Percentiles rank a stretch among this genome's conserved stretches.
These are phyloP conservation scores for Exophiala sideris DNA, from an alignment of 2,329 filamentous ascomycete species.

Conservation along the genomic window DNA sequence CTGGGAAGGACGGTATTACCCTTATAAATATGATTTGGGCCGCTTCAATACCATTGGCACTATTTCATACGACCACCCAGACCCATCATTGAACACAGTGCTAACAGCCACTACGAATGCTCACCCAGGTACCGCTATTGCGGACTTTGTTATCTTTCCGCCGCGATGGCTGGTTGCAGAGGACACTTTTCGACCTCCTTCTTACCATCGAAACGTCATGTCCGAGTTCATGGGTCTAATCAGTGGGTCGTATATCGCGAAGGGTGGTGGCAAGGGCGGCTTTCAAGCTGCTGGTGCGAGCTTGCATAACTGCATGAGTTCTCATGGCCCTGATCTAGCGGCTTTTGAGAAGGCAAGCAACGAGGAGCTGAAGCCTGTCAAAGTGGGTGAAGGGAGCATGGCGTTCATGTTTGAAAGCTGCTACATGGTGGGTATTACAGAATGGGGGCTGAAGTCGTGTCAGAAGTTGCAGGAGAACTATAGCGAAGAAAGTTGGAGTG, in stretches of 20 bases:
- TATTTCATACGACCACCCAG: slow-evolving; percentile 72
- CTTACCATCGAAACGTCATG: slow-evolving; percentile 64
- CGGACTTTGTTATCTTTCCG: slow-evolving; percentile 63
- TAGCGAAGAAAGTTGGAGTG: slow-evolving; percentile 31
- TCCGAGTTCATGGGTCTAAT: slow-evolving; percentile 66
- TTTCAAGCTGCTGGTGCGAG: slow-evolving; percentile 58
- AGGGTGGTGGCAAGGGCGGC: slow-evolving; percentile 48
- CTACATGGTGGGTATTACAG: slow-evolving; percentile 67
- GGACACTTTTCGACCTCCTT: slow-evolving; percentile 58
- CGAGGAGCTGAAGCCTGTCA: slow-evolving; percentile 51
- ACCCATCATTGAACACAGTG: slow-evolving; percentile 72
- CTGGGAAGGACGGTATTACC: slow-evolving; percentile 77
- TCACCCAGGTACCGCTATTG: slow-evolving; percentile 51
- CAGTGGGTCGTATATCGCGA: slow-evolving; percentile 52
- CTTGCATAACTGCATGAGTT: slow-evolving; percentile 69
- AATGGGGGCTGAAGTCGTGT: slow-evolving; percentile 68
- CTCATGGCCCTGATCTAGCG: slow-evolving; percentile 56
- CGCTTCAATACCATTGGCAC: slow-evolving; percentile 71
- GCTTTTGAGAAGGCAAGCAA: slow-evolving; percentile 54
- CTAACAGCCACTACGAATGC: slow-evolving; percentile 48
- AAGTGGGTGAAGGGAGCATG: slow-evolving; percentile 56
- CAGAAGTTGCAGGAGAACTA: slow-evolving; percentile 56
- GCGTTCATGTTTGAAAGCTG: slow-evolving; percentile 63
- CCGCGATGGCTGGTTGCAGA: slow-evolving; percentile 63
- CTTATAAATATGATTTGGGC: slow-evolving; percentile 76